Evolutionary conservation across 1,284 basidiomycete species (phyloP), one percentile per base, ranked within the genome.

Genomic region (Tausonia pullulans): DNA sequence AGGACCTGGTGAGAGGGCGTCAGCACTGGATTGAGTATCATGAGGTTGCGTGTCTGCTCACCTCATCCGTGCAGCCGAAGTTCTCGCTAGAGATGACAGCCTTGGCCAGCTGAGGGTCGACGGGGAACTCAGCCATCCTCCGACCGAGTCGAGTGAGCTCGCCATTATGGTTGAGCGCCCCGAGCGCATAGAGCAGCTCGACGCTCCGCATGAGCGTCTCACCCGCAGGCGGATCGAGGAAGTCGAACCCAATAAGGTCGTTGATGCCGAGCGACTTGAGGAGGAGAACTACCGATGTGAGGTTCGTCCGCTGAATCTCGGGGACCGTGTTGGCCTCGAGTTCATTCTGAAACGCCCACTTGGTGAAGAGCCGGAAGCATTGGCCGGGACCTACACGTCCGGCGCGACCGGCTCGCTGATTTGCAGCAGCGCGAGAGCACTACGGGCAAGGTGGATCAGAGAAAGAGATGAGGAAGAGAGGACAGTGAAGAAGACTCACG

Each of bases 371-470:
- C 5, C 96, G 84, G 81, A 98, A 98, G 39, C 94, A 86, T 75
- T 98, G 98, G n/a, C 96, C 96, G 3, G 96, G 90, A 0, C 95
- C 96, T 5, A 98, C 94, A 71, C 96, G 88, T 10, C 96, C 96
- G 1, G 96, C 96, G 69, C 96, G 86, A 61, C 96, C 96, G 0
- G 96, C 95, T 66, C 96, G 82, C 74, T 99, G 96, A 71, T 97
- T 94, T 0, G 93, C 95, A 44, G 94, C 96, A 13, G 96, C 96
- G 68, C 94, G 84, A 41, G 95, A 98, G 74, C 95, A 95, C 86
- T 91, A 68, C 2, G 58, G 50, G 57, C 41, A 40, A 50, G 8
- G 52, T 14, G 58, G 41, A 44, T 27, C 14, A 48, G 11, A 14
- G n/a, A 58, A 43, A 52, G 64, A 45, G 64, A 61, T 65, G 16